phyloP scores from a whole-genome alignment of 2,329 filamentous ascomycete species.

The Hawksworthiomyces lignivorus region DNA sequence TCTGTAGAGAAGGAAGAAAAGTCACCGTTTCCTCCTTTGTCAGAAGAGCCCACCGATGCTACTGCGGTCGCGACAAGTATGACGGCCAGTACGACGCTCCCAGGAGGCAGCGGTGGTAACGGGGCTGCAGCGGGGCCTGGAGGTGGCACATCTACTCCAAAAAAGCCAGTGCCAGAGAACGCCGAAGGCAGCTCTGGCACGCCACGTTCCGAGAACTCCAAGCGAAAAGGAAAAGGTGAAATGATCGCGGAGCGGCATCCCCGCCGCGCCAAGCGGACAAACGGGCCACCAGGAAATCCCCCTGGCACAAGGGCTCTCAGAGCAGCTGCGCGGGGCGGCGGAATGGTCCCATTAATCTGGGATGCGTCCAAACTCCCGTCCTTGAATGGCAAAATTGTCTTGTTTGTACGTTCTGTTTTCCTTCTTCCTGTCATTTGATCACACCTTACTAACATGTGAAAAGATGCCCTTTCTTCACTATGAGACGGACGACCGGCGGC shows the following conservation, averaged over 20 bases:
- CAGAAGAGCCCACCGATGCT: constrained; percentile 21
- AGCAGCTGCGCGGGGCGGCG: constrained; percentile 13
- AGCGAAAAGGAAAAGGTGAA: constrained; percentile 30
- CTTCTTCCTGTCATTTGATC: constrained; percentile 4
- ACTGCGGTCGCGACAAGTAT: constrained; percentile 10
- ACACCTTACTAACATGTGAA: constrained; percentile 20
- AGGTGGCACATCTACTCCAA: constrained; percentile 12
- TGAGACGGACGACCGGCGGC: constrained; percentile 47
- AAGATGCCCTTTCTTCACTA: constrained; percentile 62
- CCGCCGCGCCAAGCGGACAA: constrained; percentile 23
- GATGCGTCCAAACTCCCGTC: constrained; percentile 23
- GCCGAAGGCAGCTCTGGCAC: constrained; percentile 13
- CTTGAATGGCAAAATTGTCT: constrained; percentile 22
- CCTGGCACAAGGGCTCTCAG: constrained; percentile 25
- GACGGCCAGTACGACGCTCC: background rate
- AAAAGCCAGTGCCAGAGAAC: constrained; percentile 15
- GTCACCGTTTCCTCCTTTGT: constrained; percentile 17
- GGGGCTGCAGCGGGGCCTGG: background rate
- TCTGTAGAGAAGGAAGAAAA: constrained; percentile 23
- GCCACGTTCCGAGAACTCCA: constrained; percentile 19
- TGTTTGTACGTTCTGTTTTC: constrained; percentile 25
- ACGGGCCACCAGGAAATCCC: constrained; percentile 28
- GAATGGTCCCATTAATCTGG: constrained; percentile 17
- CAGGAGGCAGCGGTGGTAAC: background rate
- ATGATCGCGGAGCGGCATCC: constrained; percentile 29